Evolutionary conservation across 2,329 filamentous ascomycete genomes (phyloP).

Genomic region (Uncinocarpus reesii): DNA sequence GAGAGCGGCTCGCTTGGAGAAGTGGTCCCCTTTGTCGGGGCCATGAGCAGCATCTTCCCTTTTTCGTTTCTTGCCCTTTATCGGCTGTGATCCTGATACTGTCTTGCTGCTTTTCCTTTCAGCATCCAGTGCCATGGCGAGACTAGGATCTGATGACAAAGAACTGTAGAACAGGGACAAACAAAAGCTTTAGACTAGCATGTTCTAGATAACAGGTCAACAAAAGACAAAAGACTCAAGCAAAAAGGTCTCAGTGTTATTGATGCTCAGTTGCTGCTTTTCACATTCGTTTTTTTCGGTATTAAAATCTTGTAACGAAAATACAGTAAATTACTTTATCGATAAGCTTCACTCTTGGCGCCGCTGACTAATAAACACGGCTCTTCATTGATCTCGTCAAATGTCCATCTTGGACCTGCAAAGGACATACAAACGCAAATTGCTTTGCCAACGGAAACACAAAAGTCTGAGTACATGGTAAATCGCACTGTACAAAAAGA

Average conservation of each 20-base stretch:
- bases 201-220: too few relatives aligned
- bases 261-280: neutral
- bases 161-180: too few relatives aligned
- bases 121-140: neutral
- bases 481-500: too few relatives aligned
- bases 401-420: slow-evolving; percentile 1
- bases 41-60: slow-evolving; percentile 20
- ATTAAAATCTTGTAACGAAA: slow-evolving; percentile 4
- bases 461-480: neutral
- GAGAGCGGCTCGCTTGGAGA: slow-evolving; percentile 10
- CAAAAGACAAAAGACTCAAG: too few relatives aligned
- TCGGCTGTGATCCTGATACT: slow-evolving; percentile 9
- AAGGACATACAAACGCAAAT: neutral
- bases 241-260: neutral
- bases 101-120: neutral
- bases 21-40: slow-evolving; percentile 9
- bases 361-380: too few relatives aligned
- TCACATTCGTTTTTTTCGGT: neutral
- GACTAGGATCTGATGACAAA: too few relatives aligned
- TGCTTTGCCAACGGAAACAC: neutral
- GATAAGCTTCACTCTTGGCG: too few relatives aligned
- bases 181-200: too few relatives aligned
- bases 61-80: slow-evolving; percentile 28
- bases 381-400: neutral
- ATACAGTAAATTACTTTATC: slow-evolving; percentile 2